Conservation (phyloP, 768 basidiomycete species). For the Zangia roseola region DNA sequence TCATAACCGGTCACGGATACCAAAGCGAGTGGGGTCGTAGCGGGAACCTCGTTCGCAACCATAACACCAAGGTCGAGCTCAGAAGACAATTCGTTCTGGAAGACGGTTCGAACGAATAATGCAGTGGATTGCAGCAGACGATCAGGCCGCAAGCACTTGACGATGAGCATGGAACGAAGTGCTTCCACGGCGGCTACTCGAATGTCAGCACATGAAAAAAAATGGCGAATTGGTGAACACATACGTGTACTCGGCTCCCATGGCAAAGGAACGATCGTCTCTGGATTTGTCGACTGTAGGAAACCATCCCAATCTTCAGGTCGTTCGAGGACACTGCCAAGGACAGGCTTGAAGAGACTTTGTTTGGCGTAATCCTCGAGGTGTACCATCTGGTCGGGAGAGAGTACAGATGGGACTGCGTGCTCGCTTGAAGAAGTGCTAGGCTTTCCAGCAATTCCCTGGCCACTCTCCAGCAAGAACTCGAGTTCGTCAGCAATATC, state of each 20-base stretch:
- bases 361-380: slow-evolving; percentile 72
- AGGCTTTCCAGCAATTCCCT: slow-evolving; percentile 48
- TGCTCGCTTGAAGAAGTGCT: slow-evolving; percentile 35
- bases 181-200: slow-evolving; percentile 65
- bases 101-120: slow-evolving; percentile 70
- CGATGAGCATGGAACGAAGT: slow-evolving; percentile 70
- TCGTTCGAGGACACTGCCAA: slow-evolving; percentile 56
- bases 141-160: slow-evolving; percentile 93
- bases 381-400: slow-evolving; percentile 65
- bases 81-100: slow-evolving; percentile 79
- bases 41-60: slow-evolving; percentile 75
- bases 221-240: slow-evolving; percentile 30
- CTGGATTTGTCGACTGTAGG: slow-evolving; percentile 65
- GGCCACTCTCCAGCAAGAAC: slow-evolving; percentile 88
- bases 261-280: slow-evolving; percentile 65
- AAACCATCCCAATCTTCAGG: slow-evolving; percentile 71
- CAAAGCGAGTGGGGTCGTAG: slow-evolving; percentile 82
- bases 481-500: slow-evolving; percentile 85
- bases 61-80: slow-evolving; percentile 74
- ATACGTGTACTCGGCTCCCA: slow-evolving; percentile 79
- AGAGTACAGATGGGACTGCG: slow-evolving; percentile 47
- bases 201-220: slow-evolving; percentile 13
- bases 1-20: slow-evolving; percentile 96
- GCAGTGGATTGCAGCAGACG: slow-evolving; percentile 83
- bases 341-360: slow-evolving; percentile 75